These are phyloP conservation scores for Ogataea glucozyma DNA, from an alignment of 805 yeast species.

Conservation along the genomic window DNA sequence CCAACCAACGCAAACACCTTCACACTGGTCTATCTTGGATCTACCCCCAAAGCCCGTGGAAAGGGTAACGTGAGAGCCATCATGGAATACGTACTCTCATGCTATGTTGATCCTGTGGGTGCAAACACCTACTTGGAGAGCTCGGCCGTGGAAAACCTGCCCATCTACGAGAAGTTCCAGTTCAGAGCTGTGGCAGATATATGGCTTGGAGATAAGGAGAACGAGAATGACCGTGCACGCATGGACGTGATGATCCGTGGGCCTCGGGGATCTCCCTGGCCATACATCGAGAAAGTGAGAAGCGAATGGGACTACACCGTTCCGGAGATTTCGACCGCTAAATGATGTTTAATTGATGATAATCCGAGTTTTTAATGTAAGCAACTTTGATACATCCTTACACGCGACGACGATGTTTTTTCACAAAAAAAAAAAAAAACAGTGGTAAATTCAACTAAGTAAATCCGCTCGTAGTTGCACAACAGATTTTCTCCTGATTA, in stretches of 20 bases:
- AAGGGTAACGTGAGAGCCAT: slow-evolving; percentile 55
- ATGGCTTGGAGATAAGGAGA: slow-evolving; percentile 38
- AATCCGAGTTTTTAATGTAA: background rate
- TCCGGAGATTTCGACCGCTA: slow-evolving; percentile 25
- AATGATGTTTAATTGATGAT: slow-evolving; percentile 7
- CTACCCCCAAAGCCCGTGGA: slow-evolving; percentile 49
- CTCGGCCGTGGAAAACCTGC: slow-evolving; percentile 46
- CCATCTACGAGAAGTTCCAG: slow-evolving; percentile 54
- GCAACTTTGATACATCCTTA: slow-evolving; percentile 1
- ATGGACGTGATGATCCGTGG: slow-evolving; percentile 43
- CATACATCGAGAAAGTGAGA: slow-evolving; percentile 28
- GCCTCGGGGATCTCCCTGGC: slow-evolving; percentile 34
- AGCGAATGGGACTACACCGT: slow-evolving; percentile 26
- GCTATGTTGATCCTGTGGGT: slow-evolving; percentile 44
- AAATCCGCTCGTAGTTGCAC: no score
- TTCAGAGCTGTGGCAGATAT: slow-evolving; percentile 51
- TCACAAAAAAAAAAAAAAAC: background rate
- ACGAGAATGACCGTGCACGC: slow-evolving; percentile 34
- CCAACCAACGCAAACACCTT: slow-evolving; percentile 31
- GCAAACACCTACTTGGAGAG: slow-evolving; percentile 52
- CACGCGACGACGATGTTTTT: no score
- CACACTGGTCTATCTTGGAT: slow-evolving; percentile 38
- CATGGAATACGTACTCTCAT: slow-evolving; percentile 49
- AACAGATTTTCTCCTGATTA: no score
- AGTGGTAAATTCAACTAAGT: no score